Base-by-base conservation (phyloP, 1,284 basidiomycete genomes). In the Ceratobasidium sp. region DNA sequence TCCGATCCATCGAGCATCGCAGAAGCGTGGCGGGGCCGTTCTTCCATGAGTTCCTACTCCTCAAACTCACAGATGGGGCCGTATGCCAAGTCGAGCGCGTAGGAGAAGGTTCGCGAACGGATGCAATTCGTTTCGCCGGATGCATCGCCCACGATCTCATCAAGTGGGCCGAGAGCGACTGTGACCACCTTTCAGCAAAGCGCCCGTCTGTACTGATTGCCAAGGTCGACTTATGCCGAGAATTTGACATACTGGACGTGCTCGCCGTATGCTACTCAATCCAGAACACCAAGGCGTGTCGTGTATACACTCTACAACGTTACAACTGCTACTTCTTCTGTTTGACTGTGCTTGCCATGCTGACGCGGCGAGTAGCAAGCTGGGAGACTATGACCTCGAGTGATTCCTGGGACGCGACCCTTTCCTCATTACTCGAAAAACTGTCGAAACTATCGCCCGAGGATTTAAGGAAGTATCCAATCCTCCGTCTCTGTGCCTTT, bases 301-400 rank as follows among this genome's bases (percentile, higher is more conserved):
- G 22, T 9, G 51, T n/a, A 53, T 53, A 53, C 51, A 53, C 51
- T 29, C 51, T 53, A 9, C 51, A 53, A n/a, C 51, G 51, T 1
- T 53, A 53, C 51, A 53, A 53, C 51, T 53, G 51, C 51, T 53
- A 53, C 51, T 53, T 53, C 11, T 53, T 53, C n/a, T n/a, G n/a
- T n/a, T n/a, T n/a, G n/a, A n/a, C n/a, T n/a, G n/a, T n/a, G n/a
- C n/a, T n/a, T n/a, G 51, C 8, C 8, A n/a, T 53, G 27, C 51
- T 53, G 9, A 53, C 51, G 9, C n/a, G 51, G 11, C 51, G 51
- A 6, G 27, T 58, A 13, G 54, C 27, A 9, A 31, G 27, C 54
- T 58, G 54, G 54, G 54, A 58, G 48, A 49, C 22, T 1, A 24
- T 1, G 1, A 6, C n/a, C 19, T 19, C 7, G 14, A n/a, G 14